A percentile compares a stretch with the other conserved stretches of the same genome.
Conservation (phyloP, 2,329 filamentous ascomycete species). For the Escovopsis weberi region DNA sequence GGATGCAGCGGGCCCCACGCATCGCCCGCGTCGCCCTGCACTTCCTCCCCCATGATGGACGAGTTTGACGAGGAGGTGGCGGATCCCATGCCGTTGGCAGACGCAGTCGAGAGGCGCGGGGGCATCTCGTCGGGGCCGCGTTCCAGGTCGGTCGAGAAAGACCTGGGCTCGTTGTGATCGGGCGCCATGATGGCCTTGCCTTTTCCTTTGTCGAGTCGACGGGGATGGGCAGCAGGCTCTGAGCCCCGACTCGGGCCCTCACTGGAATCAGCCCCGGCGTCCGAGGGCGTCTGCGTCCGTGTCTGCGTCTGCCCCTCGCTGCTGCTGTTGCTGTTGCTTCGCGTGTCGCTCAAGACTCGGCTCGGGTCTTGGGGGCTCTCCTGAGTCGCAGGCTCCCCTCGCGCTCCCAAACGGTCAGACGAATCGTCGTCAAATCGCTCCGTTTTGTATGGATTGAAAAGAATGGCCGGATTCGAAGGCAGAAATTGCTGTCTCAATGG, state of each 20-base stretch:
- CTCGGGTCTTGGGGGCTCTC: too few species aligned
- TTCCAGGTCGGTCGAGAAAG: constrained; percentile 39
- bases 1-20: constrained; percentile 91
- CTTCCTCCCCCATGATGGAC: constrained; percentile 48
- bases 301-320: constrained; percentile 19
- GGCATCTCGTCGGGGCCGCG: constrained; percentile 33
- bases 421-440: too few species aligned
- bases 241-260: constrained; percentile 1
- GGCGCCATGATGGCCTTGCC: constrained; percentile 32
- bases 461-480: too few species aligned
- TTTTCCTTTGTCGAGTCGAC: constrained; percentile 32
- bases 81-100: constrained; percentile 38
- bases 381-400: too few species aligned
- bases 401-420: too few species aligned
- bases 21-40: constrained; percentile 53
- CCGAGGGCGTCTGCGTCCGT: constrained; percentile 9
- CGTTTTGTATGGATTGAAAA: too few species aligned
- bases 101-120: constrained; percentile 32
- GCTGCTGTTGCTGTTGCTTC: too few species aligned
- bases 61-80: constrained; percentile 42
- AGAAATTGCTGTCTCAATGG: too few species aligned
- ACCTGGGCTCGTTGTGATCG: constrained; percentile 19
- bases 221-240: neutral
- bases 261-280: constrained; percentile 3
- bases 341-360: too few species aligned